Base-by-base conservation (phyloP, 169 alveolate genomes). In the Fabrea salina region DNA sequence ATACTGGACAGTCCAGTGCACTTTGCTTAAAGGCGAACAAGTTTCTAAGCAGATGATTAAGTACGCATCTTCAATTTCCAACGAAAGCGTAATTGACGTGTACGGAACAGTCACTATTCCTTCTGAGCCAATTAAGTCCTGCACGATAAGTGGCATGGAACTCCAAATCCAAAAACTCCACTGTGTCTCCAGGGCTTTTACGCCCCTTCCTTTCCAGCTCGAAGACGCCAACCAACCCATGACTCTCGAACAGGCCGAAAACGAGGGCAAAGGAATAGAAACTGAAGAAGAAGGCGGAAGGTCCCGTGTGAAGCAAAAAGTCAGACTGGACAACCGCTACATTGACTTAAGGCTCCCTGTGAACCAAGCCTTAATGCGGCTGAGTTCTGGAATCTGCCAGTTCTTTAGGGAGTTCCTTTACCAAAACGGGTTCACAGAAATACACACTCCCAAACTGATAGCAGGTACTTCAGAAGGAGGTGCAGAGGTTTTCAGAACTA, bases 381-480 rank as follows among this genome's bases (percentile, higher is more conserved):
- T 98, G 1, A 95, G 96, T 79, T 93, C 99, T 8, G 98, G 96
- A 59, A 97, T 97, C 7, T 94, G 99, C 78, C 87, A 83, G 79
- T 86, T 96, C 25, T 97, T 97, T 92, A 93, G 99, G 82, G 98
- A 93, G 75, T 97, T 81, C 84, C 80, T 98, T n/a, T 56, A 90
- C 37, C 77, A 88, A 7, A 78, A 93, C 57, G 97, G 93, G 47
- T 98, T 99, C 85, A 89, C 95, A 51, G 99, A 99, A 91, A 98
- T 99, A 37, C 99, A 99, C 88, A 93, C 99, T 3, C 99, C 99
- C 0, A 99, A 99, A 90, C 87, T 99, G 50, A 89, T 98, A 39
- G 99, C 98, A 30, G 99, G 99, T 7, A 98, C 99, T 43, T 95
- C 99, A 35, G 99, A 99, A 92, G 99, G 99, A 43, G 99, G 99